Conservation (phyloP, 768 basidiomycete species). For the Cyathus striatus region DNA sequence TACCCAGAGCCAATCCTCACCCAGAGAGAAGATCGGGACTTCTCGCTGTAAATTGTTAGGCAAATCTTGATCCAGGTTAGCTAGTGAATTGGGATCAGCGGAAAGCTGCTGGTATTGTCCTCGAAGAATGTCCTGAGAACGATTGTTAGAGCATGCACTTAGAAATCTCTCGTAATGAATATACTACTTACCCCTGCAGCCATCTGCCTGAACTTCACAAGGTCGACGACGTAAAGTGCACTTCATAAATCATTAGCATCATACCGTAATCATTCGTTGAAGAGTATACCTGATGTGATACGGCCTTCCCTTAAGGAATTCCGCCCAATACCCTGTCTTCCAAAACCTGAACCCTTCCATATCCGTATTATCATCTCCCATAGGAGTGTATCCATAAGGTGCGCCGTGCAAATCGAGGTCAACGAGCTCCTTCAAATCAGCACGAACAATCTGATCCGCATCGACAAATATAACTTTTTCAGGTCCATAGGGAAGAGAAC, state of each 20-base stretch:
- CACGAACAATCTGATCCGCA: conserved; percentile 94
- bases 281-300: conserved; percentile 88
- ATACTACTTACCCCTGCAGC: conserved; percentile 41
- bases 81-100: conserved; percentile 88
- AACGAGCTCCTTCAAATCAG: conserved; percentile 94
- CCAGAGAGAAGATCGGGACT: conserved; percentile 89
- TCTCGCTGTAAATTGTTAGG: conserved; percentile 92
- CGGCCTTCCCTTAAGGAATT: conserved; percentile 75
- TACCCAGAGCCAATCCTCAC: conserved; percentile 96
- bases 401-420: conserved; percentile 89
- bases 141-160: too few species aligned
- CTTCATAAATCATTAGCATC: conserved; percentile 32
- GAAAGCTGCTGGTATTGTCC: conserved; percentile 92
- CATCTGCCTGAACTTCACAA: conserved; percentile 88
- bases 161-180: background rate
- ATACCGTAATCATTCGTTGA: background rate
- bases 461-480: conserved; percentile 98
- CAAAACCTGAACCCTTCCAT: conserved; percentile 99
- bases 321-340: conserved; percentile 96
- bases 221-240: conserved; percentile 93
- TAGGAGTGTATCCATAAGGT: conserved; percentile 94
- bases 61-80: conserved; percentile 96
- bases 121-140: conserved; percentile 71
- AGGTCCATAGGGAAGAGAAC: conserved; percentile 99
- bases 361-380: conserved; percentile 92